These are phyloP conservation scores for Glarea lozoyensis DNA, from an alignment of 495 filamentous ascomycete genomes.

Conservation along the genomic window DNA sequence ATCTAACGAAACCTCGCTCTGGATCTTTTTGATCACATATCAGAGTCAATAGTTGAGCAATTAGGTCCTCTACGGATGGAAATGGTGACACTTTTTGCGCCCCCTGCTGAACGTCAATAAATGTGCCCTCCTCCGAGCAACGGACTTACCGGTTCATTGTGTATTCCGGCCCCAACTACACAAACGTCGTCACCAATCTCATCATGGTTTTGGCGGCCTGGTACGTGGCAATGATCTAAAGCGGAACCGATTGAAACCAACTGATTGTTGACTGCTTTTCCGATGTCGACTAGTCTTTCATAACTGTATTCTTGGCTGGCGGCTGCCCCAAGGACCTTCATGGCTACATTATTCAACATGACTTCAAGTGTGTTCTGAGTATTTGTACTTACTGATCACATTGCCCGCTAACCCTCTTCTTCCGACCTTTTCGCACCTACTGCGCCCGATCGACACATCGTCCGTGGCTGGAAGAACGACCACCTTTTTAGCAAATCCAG, in stretches of 20 bases:
- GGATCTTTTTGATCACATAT: constrained; percentile 45
- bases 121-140: no score
- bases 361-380: no score
- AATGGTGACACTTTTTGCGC: constrained; percentile 46
- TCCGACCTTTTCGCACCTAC: constrained; percentile 43
- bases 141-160: constrained; percentile 45
- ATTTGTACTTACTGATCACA: constrained; percentile 12
- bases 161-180: constrained; percentile 52
- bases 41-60: constrained; percentile 43
- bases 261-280: constrained; percentile 41
- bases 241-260: constrained; percentile 52
- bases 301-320: constrained; percentile 29
- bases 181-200: constrained; percentile 36
- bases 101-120: constrained; percentile 18
- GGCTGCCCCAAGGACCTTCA: constrained; percentile 16
- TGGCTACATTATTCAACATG: no score
- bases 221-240: constrained; percentile 56
- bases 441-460: constrained; percentile 51
- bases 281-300: constrained; percentile 47
- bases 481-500: constrained; percentile 43
- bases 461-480: constrained; percentile 44
- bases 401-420: constrained; percentile 50
- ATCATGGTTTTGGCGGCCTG: constrained; percentile 46
- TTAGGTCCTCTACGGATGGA: constrained; percentile 42
- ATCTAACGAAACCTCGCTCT: constrained; percentile 49